Evolutionary conservation across 75 land plant species (phyloP), one percentile per base, ranked within the genome.

Genomic region (Azolla pinnata): DNA sequence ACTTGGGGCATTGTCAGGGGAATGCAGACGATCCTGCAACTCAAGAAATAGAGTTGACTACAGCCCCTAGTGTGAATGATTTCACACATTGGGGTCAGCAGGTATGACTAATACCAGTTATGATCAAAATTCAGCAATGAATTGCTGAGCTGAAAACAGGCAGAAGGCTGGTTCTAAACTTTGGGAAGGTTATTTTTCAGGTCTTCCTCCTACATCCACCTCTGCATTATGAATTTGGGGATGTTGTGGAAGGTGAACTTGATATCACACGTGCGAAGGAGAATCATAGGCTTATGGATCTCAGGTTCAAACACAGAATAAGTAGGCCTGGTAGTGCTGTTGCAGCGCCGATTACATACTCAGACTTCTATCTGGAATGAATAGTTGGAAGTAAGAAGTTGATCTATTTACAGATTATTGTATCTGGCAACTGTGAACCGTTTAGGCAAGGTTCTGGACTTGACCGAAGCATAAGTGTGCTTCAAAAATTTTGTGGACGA

Each of bases 21-120:
- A 81, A 79, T n/a, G 57, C 5, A 38, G 62, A 66, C 18, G 70
- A 82, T 62, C 93, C 83, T 20, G 80, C 79, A 42, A 70, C 56
- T 33, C 44, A 61, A 2, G 83, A 73, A 45, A 68, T 91, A 56
- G 97, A 91, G 70, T 74, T 91, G 78, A 84, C 88, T 33, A 91
- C 97, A 44, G 88, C 93, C 45, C 93, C 97, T 21, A 80, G 82
- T 57, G 29, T 29, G 5, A 65, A 78, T 18, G 29, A 62, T 29
- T 57, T 81, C 19, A 91, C 97, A 21, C 97, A 91, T 74, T 91
- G 97, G 97, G 97, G 93, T n/a, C 97, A 91, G 56, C 97, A 91
- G 88, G 97, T 91, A 28, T 30, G 31, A 14, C 17, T 32, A 30
- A 40, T 7, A 1, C 20, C 18, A 46, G 2, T 18, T 30, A 21